Evolutionary conservation across 2,329 filamentous ascomycete genomes (phyloP), one percentile per base, ranked within the genome.

Genomic region (Paramyrothecium roridum): DNA sequence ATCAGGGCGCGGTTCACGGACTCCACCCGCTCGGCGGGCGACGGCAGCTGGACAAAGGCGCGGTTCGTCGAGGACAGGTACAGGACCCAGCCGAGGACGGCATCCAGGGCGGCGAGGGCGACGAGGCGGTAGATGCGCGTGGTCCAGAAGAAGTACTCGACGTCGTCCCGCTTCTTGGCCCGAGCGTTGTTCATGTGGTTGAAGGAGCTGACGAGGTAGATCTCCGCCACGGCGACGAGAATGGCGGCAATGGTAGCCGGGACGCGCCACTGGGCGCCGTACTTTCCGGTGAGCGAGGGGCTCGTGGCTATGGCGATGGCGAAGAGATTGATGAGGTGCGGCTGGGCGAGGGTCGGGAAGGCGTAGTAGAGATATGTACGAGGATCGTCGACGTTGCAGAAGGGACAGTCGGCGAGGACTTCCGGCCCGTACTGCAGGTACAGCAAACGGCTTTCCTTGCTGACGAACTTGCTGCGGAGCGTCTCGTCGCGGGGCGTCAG

Each of bases 401-500:
- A 96, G n/a, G 84, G 81, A 70, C 93, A 98, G 56, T 85, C 79
- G 21, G 86, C 78, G 40, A 98, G 70, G 10, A 87, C 84, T 34
- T 83, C 79, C 0, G 92, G 90, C 2, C 95, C 95, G 72, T 86
- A 96, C 56, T 89, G 86, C 52, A 96, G 80, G 74, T 97, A 98
- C 8, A 96, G 78, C 56, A 95, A 81, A 53, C 90, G 82, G 50
- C 88, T 88, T 61, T 91, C 86, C 53, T 87, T 75, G 57, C 83
- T 87, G 61, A 84, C 81, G 67, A 98, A 86, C 63, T 87, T 87
- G 23, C 77, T 73, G 52, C 85, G 82, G 11, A 98, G 80, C 22
- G 80, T 73, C 52, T 83, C 77, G 73, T 98, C 93, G 13, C 70
- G 57, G 0, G 73, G 59, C 0, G 83, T 87, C 2, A 90, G 77